Base-by-base conservation (phyloP, 23 red algal genomes). In the Cyanidium caldarium region DNA sequence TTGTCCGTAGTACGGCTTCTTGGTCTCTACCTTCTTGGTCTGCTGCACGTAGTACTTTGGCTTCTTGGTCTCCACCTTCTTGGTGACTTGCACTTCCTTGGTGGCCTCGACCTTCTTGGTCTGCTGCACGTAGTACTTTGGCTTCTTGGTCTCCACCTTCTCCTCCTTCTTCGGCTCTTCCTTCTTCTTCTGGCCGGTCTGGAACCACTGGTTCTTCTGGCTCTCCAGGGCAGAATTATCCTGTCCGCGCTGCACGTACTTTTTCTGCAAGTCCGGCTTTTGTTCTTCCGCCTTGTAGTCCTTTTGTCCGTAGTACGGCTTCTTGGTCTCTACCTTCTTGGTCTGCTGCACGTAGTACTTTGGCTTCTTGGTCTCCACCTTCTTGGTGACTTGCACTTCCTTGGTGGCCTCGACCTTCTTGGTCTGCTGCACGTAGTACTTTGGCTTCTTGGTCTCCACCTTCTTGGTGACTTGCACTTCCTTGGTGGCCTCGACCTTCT, bases 101-200 rank as follows among this genome's bases (percentile, higher is more conserved):
- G n/a, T n/a, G n/a, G n/a, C n/a, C n/a, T n/a, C n/a, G n/a, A n/a
- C n/a, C n/a, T n/a, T n/a, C n/a, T n/a, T n/a, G n/a, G n/a, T 44
- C 40, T 44, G 40, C 12, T 44, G 17, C 10, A 44, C 40, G 40
- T 44, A 44, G 40, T 44, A 44, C 40, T 44, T 10, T 10, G 40
- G 10, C 40, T 44, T 44, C 40, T 44, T 10, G 40, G 10, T 13
- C 10, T 13, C 40, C 10, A 13, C 17, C 40, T 44, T 10, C 40
- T 44, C 17, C 40, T 13, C 17, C 23, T 61, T 61, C 21, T 28
- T 5, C n/a, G 19, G 31, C 10, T 21, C 19, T 10, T 61, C 51
- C 19, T 61, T 61, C 51, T 39, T 94, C 89, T 61, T 94, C 68
- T 35, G 65, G 72, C 57, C 73, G 72, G 71, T 93, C 87, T n/a